Evolutionary conservation across 2,329 filamentous ascomycete species (phyloP).

Genomic region (Aschersonia sp.): DNA sequence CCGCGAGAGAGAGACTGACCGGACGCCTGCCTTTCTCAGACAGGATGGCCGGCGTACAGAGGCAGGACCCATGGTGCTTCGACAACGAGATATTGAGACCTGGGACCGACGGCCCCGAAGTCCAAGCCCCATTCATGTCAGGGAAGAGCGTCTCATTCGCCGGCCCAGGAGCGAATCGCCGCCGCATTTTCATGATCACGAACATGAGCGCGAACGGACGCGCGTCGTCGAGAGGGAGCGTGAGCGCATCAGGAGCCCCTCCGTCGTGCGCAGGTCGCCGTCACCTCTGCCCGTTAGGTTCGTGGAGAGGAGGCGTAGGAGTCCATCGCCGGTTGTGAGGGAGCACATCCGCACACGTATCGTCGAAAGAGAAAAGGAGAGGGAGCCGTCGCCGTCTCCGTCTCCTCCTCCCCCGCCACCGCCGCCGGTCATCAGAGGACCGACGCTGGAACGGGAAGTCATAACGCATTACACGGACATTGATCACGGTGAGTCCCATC

Average conservation of each 20-base stretch:
- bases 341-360: slow-evolving; percentile 36
- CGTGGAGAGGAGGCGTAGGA: slow-evolving; percentile 21
- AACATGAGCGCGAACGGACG: slow-evolving; percentile 20
- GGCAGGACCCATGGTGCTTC: slow-evolving; percentile 36
- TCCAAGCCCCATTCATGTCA: slow-evolving; percentile 25
- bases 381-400: slow-evolving; percentile 26
- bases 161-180: slow-evolving; percentile 29
- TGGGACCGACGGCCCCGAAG: slow-evolving; percentile 32
- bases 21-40: slow-evolving; percentile 35
- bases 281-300: slow-evolving; percentile 19
- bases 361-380: slow-evolving; percentile 28
- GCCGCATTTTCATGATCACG: slow-evolving; percentile 14
- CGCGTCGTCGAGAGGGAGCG: slow-evolving; percentile 24
- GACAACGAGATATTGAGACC: slow-evolving; percentile 40
- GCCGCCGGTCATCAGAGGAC: slow-evolving; percentile 54
- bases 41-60: slow-evolving; percentile 33
- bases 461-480: slow-evolving; percentile 81
- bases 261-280: slow-evolving; percentile 13
- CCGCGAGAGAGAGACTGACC: slow-evolving; percentile 27
- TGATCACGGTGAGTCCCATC: slow-evolving; percentile 54
- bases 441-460: slow-evolving; percentile 74
- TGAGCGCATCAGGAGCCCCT: slow-evolving; percentile 23
- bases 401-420: slow-evolving; percentile 39
- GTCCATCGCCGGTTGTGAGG: slow-evolving; percentile 22
- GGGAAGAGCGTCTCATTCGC: slow-evolving; percentile 27